A percentile compares a stretch with the other conserved stretches of the same genome.
These are phyloP conservation scores for Fusarium sulawesiense DNA, from an alignment of 2,329 filamentous ascomycete species.

Conservation along the genomic window DNA sequence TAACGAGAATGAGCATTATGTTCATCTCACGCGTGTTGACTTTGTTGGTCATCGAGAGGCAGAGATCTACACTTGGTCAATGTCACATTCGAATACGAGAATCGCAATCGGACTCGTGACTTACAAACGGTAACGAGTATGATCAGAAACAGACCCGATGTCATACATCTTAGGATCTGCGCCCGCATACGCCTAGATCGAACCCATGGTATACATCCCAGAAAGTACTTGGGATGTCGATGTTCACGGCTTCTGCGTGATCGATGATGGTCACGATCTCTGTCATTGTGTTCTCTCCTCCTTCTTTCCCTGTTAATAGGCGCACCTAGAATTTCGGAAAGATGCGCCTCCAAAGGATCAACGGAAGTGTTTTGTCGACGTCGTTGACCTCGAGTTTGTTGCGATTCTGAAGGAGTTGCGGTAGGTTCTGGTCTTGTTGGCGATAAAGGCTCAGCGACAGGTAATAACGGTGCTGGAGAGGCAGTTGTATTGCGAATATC, in stretches of 20 bases:
- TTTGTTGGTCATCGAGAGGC: slow-evolving; percentile 74
- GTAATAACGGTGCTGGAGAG: slow-evolving; percentile 33
- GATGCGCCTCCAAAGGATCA: slow-evolving; percentile 32
- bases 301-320: slow-evolving; percentile 4
- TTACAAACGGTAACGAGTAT: slow-evolving; percentile 73
- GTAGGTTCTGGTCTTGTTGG: slow-evolving; percentile 25
- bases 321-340: slow-evolving; percentile 33
- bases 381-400: slow-evolving; percentile 13
- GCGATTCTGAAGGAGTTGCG: slow-evolving; percentile 20
- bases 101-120: slow-evolving; percentile 47
- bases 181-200: slow-evolving; percentile 64
- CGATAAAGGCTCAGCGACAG: slow-evolving; percentile 12
- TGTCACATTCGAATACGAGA: background rate
- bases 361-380: slow-evolving; percentile 5
- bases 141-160: slow-evolving; percentile 72
- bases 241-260: slow-evolving; percentile 19
- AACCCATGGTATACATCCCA: slow-evolving; percentile 67
- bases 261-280: slow-evolving; percentile 18
- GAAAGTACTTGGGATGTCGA: slow-evolving; percentile 56
- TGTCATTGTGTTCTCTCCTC: slow-evolving; percentile 7
- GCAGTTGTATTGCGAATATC: slow-evolving; percentile 24
- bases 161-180: slow-evolving; percentile 69
- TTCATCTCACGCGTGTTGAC: slow-evolving; percentile 77
- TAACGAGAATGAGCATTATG: slow-evolving; percentile 81
- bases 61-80: slow-evolving; percentile 68